Evolutionary conservation across 768 basidiomycete species (phyloP), one percentile per base, ranked within the genome.

Genomic region (Boletus rex-veris): DNA sequence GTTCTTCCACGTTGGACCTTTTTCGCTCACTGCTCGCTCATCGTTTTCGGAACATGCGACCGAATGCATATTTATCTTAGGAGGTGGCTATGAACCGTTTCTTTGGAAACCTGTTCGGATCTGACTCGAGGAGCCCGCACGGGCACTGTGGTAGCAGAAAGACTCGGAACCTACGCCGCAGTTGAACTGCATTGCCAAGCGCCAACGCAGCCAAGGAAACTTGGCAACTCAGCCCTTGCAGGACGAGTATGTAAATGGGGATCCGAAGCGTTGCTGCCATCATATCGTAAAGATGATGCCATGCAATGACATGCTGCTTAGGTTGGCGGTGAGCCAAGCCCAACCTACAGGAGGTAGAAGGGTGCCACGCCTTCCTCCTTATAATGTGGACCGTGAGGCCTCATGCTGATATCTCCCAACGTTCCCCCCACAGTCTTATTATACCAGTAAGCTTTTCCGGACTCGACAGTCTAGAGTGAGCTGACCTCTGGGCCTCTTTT

Each of bases 301-400:
- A 53, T 52, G 56, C 15, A 39, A 39, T 54, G 40, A 19, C 41
- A 16, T 42, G 45, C 35, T n/a, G 28, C 40, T 44, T 37, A 36
- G 45, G 37, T 26, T 12, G 43, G 18, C 24, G 18, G 38, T 40
- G 24, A 51, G 61, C 59, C 59, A 64, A 64, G 56, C 55, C 53
- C 19, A 42, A 14, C 44, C 36, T 19, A 4, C 2, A 26, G 16
- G 35, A 18, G 8, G 26, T 28, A 28, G 26, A 2, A 8, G 26
- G 8, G 26, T 28, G 26, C 26, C 8, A 28, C 28, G 28, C 28
- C 28, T 28, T 28, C 33, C 33, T 35, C 35, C 19, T 39, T 61
- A 61, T 56, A 65, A 58, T 14, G 10, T 35, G 14, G 31, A 33
- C 31, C 31, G 24, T 24, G 24, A 24, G 24, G 33, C 15, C 51